These are phyloP conservation scores for Diutina neorugosa DNA, from an alignment of 1,139 yeast species.

Conservation along the genomic window DNA sequence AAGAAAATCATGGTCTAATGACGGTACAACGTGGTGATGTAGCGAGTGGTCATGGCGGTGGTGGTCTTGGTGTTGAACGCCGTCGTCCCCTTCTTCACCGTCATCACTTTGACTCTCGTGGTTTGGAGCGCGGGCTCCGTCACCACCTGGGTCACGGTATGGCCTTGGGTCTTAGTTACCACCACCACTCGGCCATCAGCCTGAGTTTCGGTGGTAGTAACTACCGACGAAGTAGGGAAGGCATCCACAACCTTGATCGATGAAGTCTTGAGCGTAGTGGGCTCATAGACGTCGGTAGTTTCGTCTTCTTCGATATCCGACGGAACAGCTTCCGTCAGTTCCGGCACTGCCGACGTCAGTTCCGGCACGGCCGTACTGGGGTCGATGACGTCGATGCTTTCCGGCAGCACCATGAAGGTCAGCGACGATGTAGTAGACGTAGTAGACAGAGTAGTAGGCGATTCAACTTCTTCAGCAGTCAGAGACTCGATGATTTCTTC, in stretches of 20 bases:
- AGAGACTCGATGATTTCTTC: too few species aligned
- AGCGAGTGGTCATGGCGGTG: slow-evolving; percentile 2
- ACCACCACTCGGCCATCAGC: slow-evolving; percentile 1
- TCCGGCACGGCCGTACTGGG: not conserved
- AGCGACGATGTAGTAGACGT: not conserved
- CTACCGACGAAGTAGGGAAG: not conserved
- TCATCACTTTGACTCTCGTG: not conserved
- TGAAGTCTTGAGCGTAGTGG: not conserved
- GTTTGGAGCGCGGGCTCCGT: not conserved
- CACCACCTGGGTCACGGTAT: not conserved
- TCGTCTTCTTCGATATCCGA: not conserved
- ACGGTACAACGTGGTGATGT: slow-evolving; percentile 1
- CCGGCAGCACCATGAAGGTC: not conserved
- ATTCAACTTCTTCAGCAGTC: too few species aligned
- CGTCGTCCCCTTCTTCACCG: not conserved
- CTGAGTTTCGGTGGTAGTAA: not conserved
- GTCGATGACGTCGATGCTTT: not conserved
- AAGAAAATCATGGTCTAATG: not conserved
- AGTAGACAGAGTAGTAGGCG: not conserved
- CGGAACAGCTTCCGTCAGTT: not conserved
- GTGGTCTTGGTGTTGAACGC: not conserved
- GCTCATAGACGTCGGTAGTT: not conserved
- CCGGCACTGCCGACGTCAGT: not conserved
- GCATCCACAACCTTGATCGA: not conserved
- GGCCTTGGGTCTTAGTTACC: not conserved